Evolutionary conservation across 129 eudicot species (phyloP).

Genomic region (Flaveria brownii): DNA sequence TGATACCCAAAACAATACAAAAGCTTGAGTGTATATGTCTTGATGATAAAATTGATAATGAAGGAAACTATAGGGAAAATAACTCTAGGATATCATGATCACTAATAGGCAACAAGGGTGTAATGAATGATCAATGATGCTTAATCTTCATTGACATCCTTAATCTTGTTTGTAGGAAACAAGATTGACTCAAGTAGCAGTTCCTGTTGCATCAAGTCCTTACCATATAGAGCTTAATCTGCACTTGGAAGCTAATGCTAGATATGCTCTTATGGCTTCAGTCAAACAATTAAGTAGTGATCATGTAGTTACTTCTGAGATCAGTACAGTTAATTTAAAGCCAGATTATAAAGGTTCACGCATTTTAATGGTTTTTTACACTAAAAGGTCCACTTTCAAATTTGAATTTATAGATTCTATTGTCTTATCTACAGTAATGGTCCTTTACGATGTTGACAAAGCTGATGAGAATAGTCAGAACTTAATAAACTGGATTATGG

Average conservation of each 20-base stretch:
- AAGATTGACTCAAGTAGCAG: conserved; percentile 56
- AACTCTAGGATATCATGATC: background rate
- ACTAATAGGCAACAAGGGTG: background rate
- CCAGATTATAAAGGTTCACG: conserved; percentile 67
- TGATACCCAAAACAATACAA: background rate
- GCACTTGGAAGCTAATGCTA: conserved; percentile 60
- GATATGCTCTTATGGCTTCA: conserved; percentile 73
- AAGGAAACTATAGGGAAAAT: background rate
- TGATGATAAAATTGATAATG: background rate
- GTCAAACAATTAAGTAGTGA: conserved; percentile 67
- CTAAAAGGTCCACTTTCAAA: background rate
- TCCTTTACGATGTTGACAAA: conserved; percentile 78
- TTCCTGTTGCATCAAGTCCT: conserved; percentile 59
- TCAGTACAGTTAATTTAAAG: conserved; percentile 55
- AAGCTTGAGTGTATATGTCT: conserved; percentile 6
- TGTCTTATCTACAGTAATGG: conserved; percentile 56
- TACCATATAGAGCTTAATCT: conserved; percentile 77
- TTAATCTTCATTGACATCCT: conserved; percentile 8
- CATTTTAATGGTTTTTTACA: background rate
- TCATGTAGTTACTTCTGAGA: conserved; percentile 56
- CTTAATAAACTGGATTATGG: conserved; percentile 85
- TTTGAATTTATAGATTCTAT: conserved; percentile 12
- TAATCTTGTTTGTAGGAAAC: conserved; percentile 48
- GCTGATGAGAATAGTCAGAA: conserved; percentile 77
- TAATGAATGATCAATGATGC: background rate